Conservation (phyloP, 2,329 filamentous ascomycete species). For the Trematosphaeria pertusa region DNA sequence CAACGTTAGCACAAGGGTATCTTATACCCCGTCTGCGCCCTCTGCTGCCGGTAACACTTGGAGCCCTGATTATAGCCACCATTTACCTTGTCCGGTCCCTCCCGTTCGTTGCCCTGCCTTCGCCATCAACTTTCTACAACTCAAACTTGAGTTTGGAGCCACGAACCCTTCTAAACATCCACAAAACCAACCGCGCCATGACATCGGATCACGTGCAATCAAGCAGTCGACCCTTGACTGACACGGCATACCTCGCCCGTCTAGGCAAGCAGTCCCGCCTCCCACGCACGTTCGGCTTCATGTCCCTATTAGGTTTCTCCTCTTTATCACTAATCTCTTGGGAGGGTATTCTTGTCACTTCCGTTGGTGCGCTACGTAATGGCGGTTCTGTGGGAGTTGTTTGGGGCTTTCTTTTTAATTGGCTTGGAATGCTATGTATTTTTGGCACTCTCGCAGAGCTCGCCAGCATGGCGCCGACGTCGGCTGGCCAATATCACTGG, state of each 20-base stretch:
- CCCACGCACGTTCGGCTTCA: conserved; percentile 9
- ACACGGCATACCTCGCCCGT: not conserved
- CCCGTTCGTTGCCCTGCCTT: no score
- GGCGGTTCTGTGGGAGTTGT: not conserved
- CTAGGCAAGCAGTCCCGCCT: conserved; percentile 7
- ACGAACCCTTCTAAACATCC: no score
- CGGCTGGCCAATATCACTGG: not conserved
- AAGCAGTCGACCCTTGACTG: no score
- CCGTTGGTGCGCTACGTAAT: not conserved
- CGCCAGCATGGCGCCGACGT: not conserved
- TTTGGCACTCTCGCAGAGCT: not conserved
- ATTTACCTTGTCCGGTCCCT: no score
- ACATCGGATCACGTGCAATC: no score
- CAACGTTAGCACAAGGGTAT: no score
- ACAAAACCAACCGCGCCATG: no score
- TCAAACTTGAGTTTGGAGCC: no score
- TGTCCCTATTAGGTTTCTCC: conserved; percentile 12
- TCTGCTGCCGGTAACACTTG: no score
- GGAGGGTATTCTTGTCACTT: conserved; percentile 5
- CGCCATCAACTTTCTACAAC: no score
- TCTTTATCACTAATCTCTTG: conserved; percentile 8
- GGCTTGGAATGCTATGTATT: not conserved
- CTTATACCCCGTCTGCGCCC: no score
- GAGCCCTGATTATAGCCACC: no score
- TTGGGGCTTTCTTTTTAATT: not conserved